Conservation (phyloP, 139 green algal genomes). For the Chlorella sp. region DNA sequence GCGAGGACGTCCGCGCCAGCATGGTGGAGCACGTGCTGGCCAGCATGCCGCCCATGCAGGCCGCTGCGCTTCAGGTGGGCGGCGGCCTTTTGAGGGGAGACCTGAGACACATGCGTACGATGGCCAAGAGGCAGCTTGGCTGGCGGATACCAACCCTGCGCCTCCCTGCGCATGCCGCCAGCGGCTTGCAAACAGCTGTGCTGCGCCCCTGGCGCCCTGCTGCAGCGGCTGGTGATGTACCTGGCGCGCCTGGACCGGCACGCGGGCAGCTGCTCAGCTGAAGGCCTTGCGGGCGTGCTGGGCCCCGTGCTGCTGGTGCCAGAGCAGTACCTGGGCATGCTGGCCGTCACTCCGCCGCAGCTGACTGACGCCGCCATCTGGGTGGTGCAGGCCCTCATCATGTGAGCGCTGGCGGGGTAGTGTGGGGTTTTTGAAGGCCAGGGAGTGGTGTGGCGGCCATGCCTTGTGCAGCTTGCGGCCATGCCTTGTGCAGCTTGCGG, state of each 20-base stretch:
- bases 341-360: not conserved
- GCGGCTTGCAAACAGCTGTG: too few relatives aligned
- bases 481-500: too few relatives aligned
- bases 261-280: not conserved
- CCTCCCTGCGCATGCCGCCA: too few relatives aligned
- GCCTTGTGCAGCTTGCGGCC: too few relatives aligned
- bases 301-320: slow-evolving; percentile 42
- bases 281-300: slow-evolving; percentile 26
- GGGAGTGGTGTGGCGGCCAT: too few relatives aligned
- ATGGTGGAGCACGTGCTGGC: slow-evolving; percentile 13
- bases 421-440: too few relatives aligned
- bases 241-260: slow-evolving; percentile 22
- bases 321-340: not conserved
- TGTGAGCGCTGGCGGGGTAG: not conserved
- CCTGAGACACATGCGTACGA: too few relatives aligned
- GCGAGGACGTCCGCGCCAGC: not conserved
- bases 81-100: not conserved
- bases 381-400: slow-evolving; percentile 15
- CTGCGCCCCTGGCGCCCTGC: too few relatives aligned
- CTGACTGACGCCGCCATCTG: slow-evolving; percentile 22
- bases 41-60: not conserved
- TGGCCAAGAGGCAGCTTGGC: too few relatives aligned
- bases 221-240: slow-evolving; percentile 37
- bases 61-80: not conserved
- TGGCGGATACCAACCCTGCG: too few relatives aligned